Evolutionary conservation across 257 asterid genomes (phyloP).

Genomic region (Ehretia macrophylla): DNA sequence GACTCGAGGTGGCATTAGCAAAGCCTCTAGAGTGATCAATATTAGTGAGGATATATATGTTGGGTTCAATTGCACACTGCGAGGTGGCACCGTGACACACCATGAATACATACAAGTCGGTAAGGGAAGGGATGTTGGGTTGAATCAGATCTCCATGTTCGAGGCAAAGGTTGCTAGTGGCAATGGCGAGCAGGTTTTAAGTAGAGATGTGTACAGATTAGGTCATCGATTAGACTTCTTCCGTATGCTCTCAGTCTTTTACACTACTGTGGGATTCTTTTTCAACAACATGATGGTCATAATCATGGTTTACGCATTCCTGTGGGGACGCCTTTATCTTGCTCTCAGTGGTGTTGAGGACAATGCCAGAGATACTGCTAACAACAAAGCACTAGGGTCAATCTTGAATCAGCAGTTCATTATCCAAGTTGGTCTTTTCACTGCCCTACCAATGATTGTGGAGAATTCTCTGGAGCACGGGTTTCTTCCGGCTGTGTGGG

Average conservation of each 20-base stretch:
- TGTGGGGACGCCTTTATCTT: constrained; percentile 93
- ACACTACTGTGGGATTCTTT: constrained; percentile 79
- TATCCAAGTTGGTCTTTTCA: constrained; percentile 79
- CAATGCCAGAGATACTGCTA: constrained; percentile 35
- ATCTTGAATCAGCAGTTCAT: constrained; percentile 83
- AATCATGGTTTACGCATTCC: constrained; percentile 63
- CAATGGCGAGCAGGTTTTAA: constrained; percentile 89
- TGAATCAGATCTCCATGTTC: constrained; percentile 94
- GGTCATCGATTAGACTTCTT: constrained; percentile 95
- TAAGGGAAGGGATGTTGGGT: constrained; percentile 93
- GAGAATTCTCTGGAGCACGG: constrained; percentile 90
- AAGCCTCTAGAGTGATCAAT: constrained; percentile 89
- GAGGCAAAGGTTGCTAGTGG: constrained; percentile 99
- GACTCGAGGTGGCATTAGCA: constrained; percentile 94
- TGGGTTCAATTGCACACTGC: constrained; percentile 88
- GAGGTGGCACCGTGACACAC: constrained; percentile 96
- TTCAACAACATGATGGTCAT: constrained; percentile 87
- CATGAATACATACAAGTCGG: constrained; percentile 97
- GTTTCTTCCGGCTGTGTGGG: constrained; percentile 82
- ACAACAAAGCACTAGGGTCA: constrained; percentile 77
- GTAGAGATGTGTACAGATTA: constrained; percentile 86
- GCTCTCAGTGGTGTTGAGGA: constrained; percentile 80
- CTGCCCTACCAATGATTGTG: constrained; percentile 91
- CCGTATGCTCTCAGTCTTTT: constrained; percentile 94
- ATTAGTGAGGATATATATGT: constrained; percentile 95